Percentiles rank a stretch among this genome's conserved stretches.
Evolutionary conservation across 495 filamentous ascomycete species (phyloP).

Genomic region (Penicillium longicatenatum): DNA sequence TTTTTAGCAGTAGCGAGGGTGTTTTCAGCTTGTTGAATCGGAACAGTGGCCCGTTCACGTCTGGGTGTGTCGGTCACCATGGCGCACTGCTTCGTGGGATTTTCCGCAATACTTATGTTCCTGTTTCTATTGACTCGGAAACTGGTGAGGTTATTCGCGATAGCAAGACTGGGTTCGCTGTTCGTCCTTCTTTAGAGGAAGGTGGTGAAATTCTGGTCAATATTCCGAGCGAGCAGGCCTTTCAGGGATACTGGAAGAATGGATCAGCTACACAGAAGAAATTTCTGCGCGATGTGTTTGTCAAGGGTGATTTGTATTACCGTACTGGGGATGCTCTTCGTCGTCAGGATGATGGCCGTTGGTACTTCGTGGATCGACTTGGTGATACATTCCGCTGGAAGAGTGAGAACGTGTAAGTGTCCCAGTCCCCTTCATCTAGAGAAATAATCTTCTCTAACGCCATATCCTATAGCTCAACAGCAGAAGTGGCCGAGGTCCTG

Average conservation of each 20-base stretch:
- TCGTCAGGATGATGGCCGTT: constrained; percentile 65
- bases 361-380: constrained; percentile 77
- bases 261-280: constrained; percentile 67
- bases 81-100: constrained; percentile 56
- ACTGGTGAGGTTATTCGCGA: constrained; percentile 66
- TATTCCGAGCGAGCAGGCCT: constrained; percentile 59
- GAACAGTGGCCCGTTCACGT: constrained; percentile 60
- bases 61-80: constrained; percentile 71
- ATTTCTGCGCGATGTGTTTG: constrained; percentile 68
- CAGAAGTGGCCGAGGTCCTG: constrained; percentile 71
- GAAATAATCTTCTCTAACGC: neutral
- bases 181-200: constrained; percentile 60
- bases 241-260: constrained; percentile 72
- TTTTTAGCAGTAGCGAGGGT: constrained; percentile 69
- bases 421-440: neutral
- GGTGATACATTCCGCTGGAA: constrained; percentile 88
- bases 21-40: constrained; percentile 60
- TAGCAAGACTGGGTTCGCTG: constrained; percentile 65
- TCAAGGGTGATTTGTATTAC: constrained; percentile 75
- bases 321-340: constrained; percentile 73
- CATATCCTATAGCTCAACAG: constrained; percentile 50
- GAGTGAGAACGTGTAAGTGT: constrained; percentile 69
- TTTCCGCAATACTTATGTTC: constrained; percentile 56
- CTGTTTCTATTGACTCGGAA: constrained; percentile 68
- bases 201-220: constrained; percentile 77